These are phyloP conservation scores for Taiwanofungus camphoratus DNA, from an alignment of 1,284 basidiomycete genomes.

Conservation along the genomic window DNA sequence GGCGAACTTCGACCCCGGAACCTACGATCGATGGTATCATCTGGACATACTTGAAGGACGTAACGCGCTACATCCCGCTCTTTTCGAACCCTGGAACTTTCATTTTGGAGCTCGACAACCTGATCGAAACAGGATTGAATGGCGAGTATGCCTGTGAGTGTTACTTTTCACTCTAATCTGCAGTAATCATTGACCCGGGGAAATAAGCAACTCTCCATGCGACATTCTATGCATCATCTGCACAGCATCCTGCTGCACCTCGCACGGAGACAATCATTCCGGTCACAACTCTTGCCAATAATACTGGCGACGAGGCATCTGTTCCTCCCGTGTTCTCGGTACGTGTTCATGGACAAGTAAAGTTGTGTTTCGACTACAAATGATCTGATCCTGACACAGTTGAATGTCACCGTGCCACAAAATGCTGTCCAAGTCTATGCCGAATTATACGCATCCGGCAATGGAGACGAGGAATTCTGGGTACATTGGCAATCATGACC, in stretches of 20 bases:
- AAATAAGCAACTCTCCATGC: conserved; percentile 56
- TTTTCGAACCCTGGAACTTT: conserved; percentile 63
- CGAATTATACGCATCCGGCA: conserved; percentile 70
- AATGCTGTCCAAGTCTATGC: conserved; percentile 67
- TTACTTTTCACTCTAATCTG: not conserved
- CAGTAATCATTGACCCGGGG: not conserved
- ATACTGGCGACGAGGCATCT: conserved; percentile 61
- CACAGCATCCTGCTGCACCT: conserved; percentile 47
- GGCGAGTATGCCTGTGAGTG: conserved; percentile 64
- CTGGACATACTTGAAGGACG: conserved; percentile 76
- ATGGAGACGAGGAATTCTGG: conserved; percentile 75
- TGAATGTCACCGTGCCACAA: conserved; percentile 61
- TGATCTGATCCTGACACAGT: conserved; percentile 29
- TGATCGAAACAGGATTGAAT: conserved; percentile 49
- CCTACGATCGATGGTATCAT: conserved; percentile 67
- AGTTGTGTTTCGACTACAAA: not conserved
- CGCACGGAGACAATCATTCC: conserved; percentile 64
- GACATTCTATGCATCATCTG: conserved; percentile 62
- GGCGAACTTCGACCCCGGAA: conserved; percentile 77
- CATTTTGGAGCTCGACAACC: conserved; percentile 68
- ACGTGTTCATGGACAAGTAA: too few relatives aligned
- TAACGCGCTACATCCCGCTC: conserved; percentile 64
- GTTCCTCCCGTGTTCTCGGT: conserved; percentile 72
- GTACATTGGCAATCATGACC: conserved; percentile 30
- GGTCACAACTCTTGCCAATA: conserved; percentile 55